Base-by-base conservation (phyloP, 1,139 yeast genomes). In the Candida smagusa region DNA sequence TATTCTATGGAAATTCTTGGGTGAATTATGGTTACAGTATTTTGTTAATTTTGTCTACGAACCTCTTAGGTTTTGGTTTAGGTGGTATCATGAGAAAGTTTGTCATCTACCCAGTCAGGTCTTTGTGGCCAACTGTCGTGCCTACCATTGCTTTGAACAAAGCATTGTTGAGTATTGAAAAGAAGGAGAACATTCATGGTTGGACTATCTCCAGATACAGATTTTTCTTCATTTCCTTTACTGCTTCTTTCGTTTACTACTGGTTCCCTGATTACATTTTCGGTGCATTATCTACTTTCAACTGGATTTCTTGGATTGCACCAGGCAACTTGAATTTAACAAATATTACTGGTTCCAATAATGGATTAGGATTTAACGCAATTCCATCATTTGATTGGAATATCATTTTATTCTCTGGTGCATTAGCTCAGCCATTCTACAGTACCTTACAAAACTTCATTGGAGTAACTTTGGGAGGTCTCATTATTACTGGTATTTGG, bases 51-150 rank as follows among this genome's bases (percentile, higher is more conserved):
- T 39, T 50, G 19, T 35, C 43, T 12, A 44, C 51, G 9, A 41
- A 46, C 32, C 52, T 50, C 34, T 39, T 53, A 46, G 57, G 57
- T 8, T 48, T 50, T 30, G 57, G 56, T 1, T 43, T 53, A 22
- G 56, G 55, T 0, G 57, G 56, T 9, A 39, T 51, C 19, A 37
- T 50, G 36, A 40, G 54, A 23, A 46, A 39, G 25, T 45, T 50
- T 30, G 46, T 42, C 7, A 42, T 49, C 1, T 50, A 48, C 22
- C 52, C 52, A 4, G 32, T 38, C 4, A 32, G 31, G 9, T 37
- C 49, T 7, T 34, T 48, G 12, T 48, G 53, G 54, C 54, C 52
- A 19, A 39, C 45, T 4, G 26, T 49, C 11, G 38, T 50, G 28
- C 53, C 54, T 3, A 44, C 45, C 1, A 31, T 50, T 6, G 54